Percentiles rank a stretch among this genome's conserved stretches.
phyloP scores from a whole-genome alignment of 164 flowering plant species.

The Dillenia turbinata region DNA sequence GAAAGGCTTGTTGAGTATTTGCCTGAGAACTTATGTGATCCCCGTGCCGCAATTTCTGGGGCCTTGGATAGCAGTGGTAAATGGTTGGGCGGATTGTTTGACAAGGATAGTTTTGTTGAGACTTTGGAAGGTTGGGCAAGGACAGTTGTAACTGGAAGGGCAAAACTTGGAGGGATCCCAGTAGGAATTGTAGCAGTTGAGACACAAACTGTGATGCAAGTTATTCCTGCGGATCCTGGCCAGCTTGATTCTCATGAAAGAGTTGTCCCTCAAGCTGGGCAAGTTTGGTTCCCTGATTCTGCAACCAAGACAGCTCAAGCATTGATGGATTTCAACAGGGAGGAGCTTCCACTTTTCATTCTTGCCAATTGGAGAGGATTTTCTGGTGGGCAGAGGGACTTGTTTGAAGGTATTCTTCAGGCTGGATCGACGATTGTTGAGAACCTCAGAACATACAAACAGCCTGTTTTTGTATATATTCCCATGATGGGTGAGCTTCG shows the following conservation, averaged over 20 bases:
- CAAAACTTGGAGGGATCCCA: conserved; percentile 97
- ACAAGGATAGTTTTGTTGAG: conserved; percentile 87
- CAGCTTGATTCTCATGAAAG: conserved; percentile 98
- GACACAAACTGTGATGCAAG: conserved; percentile 97
- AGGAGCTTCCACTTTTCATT: conserved; percentile 95
- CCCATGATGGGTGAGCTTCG: conserved; percentile 98
- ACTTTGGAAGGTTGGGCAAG: conserved; percentile 98
- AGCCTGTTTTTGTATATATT: conserved; percentile 93
- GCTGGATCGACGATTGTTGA: conserved; percentile 99
- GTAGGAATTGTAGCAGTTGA: conserved; percentile 96
- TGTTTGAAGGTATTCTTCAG: conserved; percentile 98
- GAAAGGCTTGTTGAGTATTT: conserved; percentile 75
- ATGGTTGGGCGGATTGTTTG: conserved; percentile 96
- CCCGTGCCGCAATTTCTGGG: conserved; percentile 94
- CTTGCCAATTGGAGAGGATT: conserved; percentile 99
- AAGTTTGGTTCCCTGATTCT: conserved; percentile 99
- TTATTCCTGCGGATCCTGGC: conserved; percentile 99
- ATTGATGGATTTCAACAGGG: conserved; percentile 86
- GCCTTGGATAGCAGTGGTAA: conserved; percentile 44
- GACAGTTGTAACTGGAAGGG: conserved; percentile 98
- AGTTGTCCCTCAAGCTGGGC: conserved; percentile 98
- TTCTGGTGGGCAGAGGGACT: conserved; percentile 99
- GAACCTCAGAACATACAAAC: conserved; percentile 88
- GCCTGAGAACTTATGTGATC: conserved; percentile 94
- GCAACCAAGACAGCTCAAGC: conserved; percentile 96